A percentile compares a stretch with the other conserved stretches of the same genome.
Evolutionary conservation across 352 stramenopile species (phyloP).

Genomic region (Phytophthora europaea): DNA sequence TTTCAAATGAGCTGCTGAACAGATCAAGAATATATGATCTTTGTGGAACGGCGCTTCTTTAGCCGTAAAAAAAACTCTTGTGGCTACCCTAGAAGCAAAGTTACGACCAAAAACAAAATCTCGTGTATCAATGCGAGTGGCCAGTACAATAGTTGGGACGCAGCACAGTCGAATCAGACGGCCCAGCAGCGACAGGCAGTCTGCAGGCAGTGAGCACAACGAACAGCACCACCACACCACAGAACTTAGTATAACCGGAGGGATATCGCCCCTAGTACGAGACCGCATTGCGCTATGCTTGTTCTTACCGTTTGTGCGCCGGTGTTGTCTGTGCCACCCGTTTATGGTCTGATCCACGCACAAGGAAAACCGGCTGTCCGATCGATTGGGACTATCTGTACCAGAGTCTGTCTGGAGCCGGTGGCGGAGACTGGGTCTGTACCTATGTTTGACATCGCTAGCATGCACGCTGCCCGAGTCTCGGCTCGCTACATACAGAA

Average conservation of each 20-base stretch:
- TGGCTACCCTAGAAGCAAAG: neutral
- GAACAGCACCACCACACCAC: neutral
- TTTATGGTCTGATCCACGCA: too few species aligned
- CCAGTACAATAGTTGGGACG: too few species aligned
- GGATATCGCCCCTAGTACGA: neutral
- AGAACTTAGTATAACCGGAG: neutral
- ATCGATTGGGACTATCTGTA: too few species aligned
- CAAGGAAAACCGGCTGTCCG: too few species aligned
- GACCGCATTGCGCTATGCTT: neutral
- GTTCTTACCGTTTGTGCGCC: neutral
- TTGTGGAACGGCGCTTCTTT: neutral
- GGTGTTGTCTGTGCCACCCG: too few species aligned
- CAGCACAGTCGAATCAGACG: too few species aligned
- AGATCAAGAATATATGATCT: neutral
- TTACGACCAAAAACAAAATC: neutral
- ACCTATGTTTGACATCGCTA: too few species aligned
- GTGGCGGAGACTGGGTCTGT: too few species aligned
- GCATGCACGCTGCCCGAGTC: too few species aligned
- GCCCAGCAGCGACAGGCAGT: neutral
- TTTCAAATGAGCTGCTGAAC: neutral
- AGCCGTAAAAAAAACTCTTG: neutral
- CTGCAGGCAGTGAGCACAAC: neutral
- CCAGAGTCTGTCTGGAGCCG: too few species aligned
- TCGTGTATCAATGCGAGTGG: too few species aligned
- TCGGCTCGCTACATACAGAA: too few species aligned